phyloP scores from a whole-genome alignment of 345 rosid genomes.

The Brassica juncea region DNA sequence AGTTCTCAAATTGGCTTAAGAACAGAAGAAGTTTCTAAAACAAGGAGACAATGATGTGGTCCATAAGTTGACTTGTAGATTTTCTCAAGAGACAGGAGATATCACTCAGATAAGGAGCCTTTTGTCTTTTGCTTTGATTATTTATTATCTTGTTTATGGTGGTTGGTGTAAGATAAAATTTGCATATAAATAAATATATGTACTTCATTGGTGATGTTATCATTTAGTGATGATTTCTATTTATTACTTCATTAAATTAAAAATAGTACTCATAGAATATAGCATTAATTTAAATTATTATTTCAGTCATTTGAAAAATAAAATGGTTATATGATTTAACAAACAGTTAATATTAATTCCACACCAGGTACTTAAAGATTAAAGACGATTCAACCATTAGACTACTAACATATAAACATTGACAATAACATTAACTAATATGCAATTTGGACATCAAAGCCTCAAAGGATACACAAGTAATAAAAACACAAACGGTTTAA shows the following conservation, averaged over 20 bases:
- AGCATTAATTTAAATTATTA: neutral
- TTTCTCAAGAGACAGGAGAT: neutral
- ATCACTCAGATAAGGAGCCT: conserved; percentile 11
- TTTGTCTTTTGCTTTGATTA: neutral
- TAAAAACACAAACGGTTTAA: neutral
- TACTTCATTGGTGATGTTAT: neutral
- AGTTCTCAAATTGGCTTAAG: conserved; percentile 39
- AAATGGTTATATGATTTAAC: neutral
- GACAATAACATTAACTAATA: neutral
- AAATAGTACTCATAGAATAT: neutral
- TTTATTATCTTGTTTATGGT: neutral
- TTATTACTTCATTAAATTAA: neutral
- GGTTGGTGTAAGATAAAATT: conserved; percentile 4
- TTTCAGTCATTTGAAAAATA: neutral
- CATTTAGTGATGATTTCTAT: neutral
- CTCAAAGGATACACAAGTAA: neutral
- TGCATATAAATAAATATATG: conserved; percentile 11
- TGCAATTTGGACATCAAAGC: neutral
- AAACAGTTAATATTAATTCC: neutral
- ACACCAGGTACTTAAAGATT: neutral
- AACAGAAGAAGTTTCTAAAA: conserved; percentile 28
- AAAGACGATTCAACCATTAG: neutral
- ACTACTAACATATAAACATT: neutral
- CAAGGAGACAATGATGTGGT: conserved; percentile 25
- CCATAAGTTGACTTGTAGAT: conserved; percentile 25